phyloP scores from a whole-genome alignment of 192 early-diverging fungal species.

The Allomyces arbusculus region DNA sequence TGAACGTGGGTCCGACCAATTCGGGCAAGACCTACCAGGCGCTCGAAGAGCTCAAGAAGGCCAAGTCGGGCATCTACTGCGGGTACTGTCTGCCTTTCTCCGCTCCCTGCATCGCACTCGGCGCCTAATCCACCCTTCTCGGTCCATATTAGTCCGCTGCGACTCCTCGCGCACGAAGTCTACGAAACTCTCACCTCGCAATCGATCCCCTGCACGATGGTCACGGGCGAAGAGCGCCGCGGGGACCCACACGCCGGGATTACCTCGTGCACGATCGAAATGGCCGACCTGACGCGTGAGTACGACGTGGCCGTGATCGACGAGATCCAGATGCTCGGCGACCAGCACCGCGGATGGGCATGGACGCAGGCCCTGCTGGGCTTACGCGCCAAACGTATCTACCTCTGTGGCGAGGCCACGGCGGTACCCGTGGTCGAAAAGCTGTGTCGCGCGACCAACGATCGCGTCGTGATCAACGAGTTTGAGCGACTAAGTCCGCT shows the following conservation, averaged over 20 bases:
- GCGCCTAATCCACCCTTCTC: neutral
- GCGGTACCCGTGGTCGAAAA: slow-evolving; percentile 58
- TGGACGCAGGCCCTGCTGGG: slow-evolving; percentile 78
- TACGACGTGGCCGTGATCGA: slow-evolving; percentile 80
- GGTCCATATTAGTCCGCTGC: slow-evolving; percentile 27
- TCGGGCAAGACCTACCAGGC: slow-evolving; percentile 90
- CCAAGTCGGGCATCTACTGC: slow-evolving; percentile 54
- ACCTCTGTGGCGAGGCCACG: slow-evolving; percentile 82
- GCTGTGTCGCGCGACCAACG: slow-evolving; percentile 47
- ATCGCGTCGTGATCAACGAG: slow-evolving; percentile 53
- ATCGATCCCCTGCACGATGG: slow-evolving; percentile 57
- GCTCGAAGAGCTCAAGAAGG: slow-evolving; percentile 41
- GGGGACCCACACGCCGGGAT: slow-evolving; percentile 20
- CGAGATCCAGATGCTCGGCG: slow-evolving; percentile 92
- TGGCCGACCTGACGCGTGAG: slow-evolving; percentile 36
- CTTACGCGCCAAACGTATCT: slow-evolving; percentile 61
- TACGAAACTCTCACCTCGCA: slow-evolving; percentile 58
- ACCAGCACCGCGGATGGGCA: slow-evolving; percentile 74
- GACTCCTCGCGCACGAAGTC: slow-evolving; percentile 82
- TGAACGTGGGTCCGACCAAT: slow-evolving; percentile 95
- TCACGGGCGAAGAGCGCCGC: slow-evolving; percentile 79
- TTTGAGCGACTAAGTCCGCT: slow-evolving; percentile 61
- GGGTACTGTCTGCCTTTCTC: slow-evolving; percentile 12
- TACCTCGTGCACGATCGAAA: slow-evolving; percentile 71
- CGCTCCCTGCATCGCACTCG: no score